Conservation (phyloP, 257 asterid species). For the Salvia miltiorrhiza region DNA sequence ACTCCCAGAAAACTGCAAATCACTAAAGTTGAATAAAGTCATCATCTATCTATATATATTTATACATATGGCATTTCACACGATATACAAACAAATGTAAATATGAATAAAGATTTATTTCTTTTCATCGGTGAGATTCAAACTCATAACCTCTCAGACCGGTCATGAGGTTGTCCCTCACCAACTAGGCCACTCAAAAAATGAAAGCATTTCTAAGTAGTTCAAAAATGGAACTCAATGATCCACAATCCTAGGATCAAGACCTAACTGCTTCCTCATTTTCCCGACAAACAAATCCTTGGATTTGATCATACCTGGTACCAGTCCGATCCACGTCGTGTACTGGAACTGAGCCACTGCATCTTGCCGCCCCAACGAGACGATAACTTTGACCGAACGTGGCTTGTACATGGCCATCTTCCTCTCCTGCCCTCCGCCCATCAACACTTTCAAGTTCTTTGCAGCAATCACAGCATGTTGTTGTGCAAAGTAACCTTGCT, state of each 20-base stretch:
- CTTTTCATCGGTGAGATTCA: not conserved
- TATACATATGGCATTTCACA: not conserved
- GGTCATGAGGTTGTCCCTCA: not conserved
- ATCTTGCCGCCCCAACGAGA: constrained; percentile 74
- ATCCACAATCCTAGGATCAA: constrained; percentile 41
- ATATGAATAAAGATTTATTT: not conserved
- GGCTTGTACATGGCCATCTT: constrained; percentile 67
- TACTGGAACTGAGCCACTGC: constrained; percentile 76
- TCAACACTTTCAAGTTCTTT: constrained; percentile 55
- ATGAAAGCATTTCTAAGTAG: not conserved
- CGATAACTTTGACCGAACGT: constrained; percentile 42
- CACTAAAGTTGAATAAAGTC: not conserved
- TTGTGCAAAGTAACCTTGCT: constrained; percentile 75
- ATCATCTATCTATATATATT: too few relatives aligned
- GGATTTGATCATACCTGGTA: constrained; percentile 82
- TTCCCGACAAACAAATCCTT: constrained; percentile 79
- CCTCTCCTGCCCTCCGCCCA: constrained; percentile 56
- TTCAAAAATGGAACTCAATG: constrained; percentile 16
- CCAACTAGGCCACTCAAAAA: not conserved
- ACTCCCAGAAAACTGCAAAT: not conserved
- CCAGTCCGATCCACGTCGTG: constrained; percentile 62
- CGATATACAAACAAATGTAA: not conserved
- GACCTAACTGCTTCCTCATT: constrained; percentile 69
- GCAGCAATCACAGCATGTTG: constrained; percentile 60
- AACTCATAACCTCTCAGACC: not conserved